Percentiles rank a stretch among this genome's conserved stretches.
Conservation (phyloP, 768 basidiomycete genomes). For the Suillus americanus region DNA sequence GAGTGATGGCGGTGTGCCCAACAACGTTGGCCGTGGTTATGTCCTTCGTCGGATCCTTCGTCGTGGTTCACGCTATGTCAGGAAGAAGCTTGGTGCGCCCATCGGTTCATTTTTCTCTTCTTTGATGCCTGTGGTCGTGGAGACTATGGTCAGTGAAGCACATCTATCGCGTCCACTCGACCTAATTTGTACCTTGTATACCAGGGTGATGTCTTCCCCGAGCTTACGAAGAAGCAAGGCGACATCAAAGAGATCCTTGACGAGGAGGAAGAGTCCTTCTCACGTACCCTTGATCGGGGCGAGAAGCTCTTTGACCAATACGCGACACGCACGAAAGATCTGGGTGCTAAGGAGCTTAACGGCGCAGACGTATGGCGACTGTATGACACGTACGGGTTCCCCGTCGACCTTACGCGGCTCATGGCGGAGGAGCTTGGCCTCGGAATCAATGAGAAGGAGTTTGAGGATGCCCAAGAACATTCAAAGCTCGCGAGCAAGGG, state of each 20-base stretch:
- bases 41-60: slow-evolving; percentile 93
- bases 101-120: slow-evolving; percentile 96
- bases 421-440: slow-evolving; percentile 96
- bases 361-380: slow-evolving; percentile 96
- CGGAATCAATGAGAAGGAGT: slow-evolving; percentile 81
- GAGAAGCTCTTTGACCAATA: slow-evolving; percentile 95
- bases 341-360: slow-evolving; percentile 63
- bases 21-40: slow-evolving; percentile 95
- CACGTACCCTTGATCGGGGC: slow-evolving; percentile 94
- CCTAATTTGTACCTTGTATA: slow-evolving; percentile 10
- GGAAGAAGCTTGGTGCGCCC: slow-evolving; percentile 89
- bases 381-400: slow-evolving; percentile 98
- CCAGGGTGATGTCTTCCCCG: slow-evolving; percentile 88
- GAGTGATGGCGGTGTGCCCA: slow-evolving; percentile 94
- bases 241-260: slow-evolving; percentile 95
- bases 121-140: slow-evolving; percentile 84
- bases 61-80: slow-evolving; percentile 91
- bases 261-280: slow-evolving; percentile 97
- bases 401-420: slow-evolving; percentile 90
- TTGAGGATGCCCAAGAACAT: slow-evolving; percentile 82
- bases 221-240: slow-evolving; percentile 76
- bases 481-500: slow-evolving; percentile 93
- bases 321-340: slow-evolving; percentile 62
- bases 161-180: neutral
- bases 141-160: slow-evolving; percentile 69